These are phyloP conservation scores for Straminergon stramineum DNA, from an alignment of 225 moss, liverwort and hornwort species.

Conservation along the genomic window DNA sequence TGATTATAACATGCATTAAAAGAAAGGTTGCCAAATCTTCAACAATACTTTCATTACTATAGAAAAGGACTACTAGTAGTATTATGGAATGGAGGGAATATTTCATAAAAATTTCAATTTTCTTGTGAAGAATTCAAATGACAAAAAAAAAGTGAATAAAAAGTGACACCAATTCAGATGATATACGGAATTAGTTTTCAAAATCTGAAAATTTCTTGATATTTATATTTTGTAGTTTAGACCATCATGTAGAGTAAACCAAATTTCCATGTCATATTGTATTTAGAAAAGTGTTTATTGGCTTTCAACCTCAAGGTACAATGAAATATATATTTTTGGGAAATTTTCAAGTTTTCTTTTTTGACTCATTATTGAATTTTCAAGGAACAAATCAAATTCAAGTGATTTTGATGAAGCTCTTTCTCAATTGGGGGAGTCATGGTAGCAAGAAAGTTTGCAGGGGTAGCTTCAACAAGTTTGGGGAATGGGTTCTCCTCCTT, in stretches of 20 bases:
- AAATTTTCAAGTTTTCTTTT: background rate
- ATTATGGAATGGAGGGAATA: background rate
- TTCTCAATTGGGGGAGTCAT: too few species aligned
- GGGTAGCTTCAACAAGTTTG: too few species aligned
- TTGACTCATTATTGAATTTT: fast-evolving
- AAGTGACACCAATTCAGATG: background rate
- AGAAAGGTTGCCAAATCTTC: background rate
- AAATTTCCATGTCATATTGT: background rate
- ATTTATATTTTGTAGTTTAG: background rate
- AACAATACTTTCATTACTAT: background rate
- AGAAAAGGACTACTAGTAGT: background rate
- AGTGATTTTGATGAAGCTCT: background rate
- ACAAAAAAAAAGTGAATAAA: too few species aligned
- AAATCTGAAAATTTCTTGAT: background rate
- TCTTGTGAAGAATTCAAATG: background rate
- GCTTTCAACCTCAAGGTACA: background rate
- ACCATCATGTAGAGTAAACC: background rate
- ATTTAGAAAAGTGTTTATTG: background rate
- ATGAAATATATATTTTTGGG: background rate
- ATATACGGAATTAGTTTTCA: background rate
- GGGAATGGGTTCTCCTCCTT: too few species aligned
- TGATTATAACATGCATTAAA: too few species aligned
- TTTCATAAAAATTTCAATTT: background rate
- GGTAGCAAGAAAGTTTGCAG: too few species aligned
- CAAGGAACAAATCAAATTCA: background rate